Base-by-base conservation (phyloP, 225 moss, liverwort and hornwort species). In the Physcomitrellopsis africana region DNA sequence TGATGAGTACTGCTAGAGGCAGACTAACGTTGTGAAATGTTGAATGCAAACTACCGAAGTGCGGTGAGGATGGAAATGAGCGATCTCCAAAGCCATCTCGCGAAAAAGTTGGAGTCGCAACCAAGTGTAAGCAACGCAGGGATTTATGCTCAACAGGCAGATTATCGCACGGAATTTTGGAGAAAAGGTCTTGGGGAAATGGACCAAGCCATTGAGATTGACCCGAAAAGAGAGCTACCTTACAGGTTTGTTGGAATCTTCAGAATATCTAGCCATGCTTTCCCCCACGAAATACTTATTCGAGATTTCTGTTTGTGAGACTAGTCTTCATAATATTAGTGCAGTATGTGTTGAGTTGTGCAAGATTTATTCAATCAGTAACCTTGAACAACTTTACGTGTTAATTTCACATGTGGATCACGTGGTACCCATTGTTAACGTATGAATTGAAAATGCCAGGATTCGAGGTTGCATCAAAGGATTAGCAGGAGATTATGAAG, bases 401-500 rank as follows among this genome's bases (percentile, higher is more conserved):
- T 37, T 37, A 37, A 2, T 37, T 37, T 5, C 32, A 7, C 32
- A 37, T 37, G 32, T 4, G 7, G 32, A 37, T 0, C 4, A 1
- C 32, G 7, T 37, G 32, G 4, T 37, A 37, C 32, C 23, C 51
- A 29, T 24, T 37, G 59, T 20, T 79, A 12, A 74, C 29, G 10
- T 14, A 32, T 81, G 54, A 63, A 19, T 24, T 56, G 63, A 7
- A 22, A 69, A 72, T 73, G 86, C 48, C 85, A 88, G 87, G 78
- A 80, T 88, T 76, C 82, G 87, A 46, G 87, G 87, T 75, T 88
- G 88, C 78, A 85, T 88, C 29, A 85, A 81, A 80, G 85, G 88
- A 8, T 70, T 88, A 61, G 78, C 73, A 41, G 85, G 80, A 45
- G 76, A 88, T 22, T 85, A 88, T 44, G 72, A 76, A 44, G 70